Base-by-base conservation (phyloP, 257 asterid species). In the Linderniella brevidens region DNA sequence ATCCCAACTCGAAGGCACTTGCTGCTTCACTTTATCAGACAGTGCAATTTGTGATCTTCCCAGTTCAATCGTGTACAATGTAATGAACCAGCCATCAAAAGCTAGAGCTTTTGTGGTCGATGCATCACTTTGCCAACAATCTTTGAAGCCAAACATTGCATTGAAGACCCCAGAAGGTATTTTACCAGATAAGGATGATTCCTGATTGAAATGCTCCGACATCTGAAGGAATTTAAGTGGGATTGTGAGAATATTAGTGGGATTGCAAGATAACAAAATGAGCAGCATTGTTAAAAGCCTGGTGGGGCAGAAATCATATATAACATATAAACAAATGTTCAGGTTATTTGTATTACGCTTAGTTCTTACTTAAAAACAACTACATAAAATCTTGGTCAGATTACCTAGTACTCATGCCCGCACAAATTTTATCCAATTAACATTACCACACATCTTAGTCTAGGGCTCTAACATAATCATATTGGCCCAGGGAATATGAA, bases 51-150 rank as follows among this genome's bases (percentile, higher is more conserved):
- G 92, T 16, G 76, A 66, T 60, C 79, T 72, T 44, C 69, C 87
- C 70, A 88, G 64, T 72, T 84, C 92, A 58, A 88, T 73, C 18
- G 79, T 88, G 63, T 88, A 84, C 71, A 88, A 58, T 46, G 82
- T 56, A 55, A 84, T 84, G 60, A 74, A 69, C 92, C 93, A 88
- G 39, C 98, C 98, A 63, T 88, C 94, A 59, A 76, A 85, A 6
- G 92, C 94, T 17, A 88, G 94, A 49, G 66, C 51, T 52, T 83
- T 84, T 18, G 98, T 67, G 19, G 72, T 58, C n/a, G 93, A 64
- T 46, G 92, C 92, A 64, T 88, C 95, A 42, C 63, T 74, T 72
- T 80, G 82, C 98, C 98, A 88, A 73, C 86, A 74, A 50, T 93
- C 94, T 66, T 88, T 84, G 65, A 64, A 79, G 59, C 74, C 73